Conservation (phyloP, 1,139 yeast genomes). For the Scheffersomyces segobiensis region DNA sequence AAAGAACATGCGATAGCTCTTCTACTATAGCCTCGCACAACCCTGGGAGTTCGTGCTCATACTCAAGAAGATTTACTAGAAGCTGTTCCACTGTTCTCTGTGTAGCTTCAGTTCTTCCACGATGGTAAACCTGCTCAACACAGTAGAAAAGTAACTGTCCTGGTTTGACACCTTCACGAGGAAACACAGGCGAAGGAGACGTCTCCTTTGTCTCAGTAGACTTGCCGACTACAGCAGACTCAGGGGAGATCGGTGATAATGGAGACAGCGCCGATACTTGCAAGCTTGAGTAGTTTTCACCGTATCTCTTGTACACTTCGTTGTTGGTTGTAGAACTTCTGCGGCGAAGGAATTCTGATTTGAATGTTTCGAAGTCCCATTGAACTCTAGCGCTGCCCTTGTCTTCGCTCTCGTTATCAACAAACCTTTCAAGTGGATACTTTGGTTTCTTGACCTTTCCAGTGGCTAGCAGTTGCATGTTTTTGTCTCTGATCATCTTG, state of each 20-base stretch:
- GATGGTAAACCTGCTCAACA: constrained; percentile 42
- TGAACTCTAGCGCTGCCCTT: constrained; percentile 1
- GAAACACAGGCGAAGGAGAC: neutral
- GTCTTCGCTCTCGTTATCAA: neutral
- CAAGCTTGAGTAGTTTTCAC: neutral
- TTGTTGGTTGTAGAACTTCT: constrained; percentile 1
- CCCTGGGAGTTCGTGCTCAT: constrained; percentile 61
- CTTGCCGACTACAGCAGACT: neutral
- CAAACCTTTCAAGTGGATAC: constrained; percentile 3
- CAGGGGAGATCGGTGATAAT: neutral
- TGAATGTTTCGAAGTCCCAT: constrained; percentile 9
- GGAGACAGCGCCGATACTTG: neutral
- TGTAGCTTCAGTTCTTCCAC: constrained; percentile 53
- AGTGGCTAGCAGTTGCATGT: constrained; percentile 1
- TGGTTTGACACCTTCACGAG: neutral
- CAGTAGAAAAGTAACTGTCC: constrained; percentile 37
- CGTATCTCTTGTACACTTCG: constrained; percentile 1
- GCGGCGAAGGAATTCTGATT: constrained; percentile 2
- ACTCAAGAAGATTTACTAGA: constrained; percentile 34
- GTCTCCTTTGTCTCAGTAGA: neutral
- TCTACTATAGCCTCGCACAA: constrained; percentile 64
- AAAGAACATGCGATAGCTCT: constrained; percentile 33
- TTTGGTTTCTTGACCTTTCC: constrained; percentile 6
- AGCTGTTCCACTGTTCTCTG: constrained; percentile 42
- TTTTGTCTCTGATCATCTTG: constrained; percentile 8